Evolutionary conservation across 1,139 yeast genomes (phyloP).

Genomic region (Kazachstania sp.): DNA sequence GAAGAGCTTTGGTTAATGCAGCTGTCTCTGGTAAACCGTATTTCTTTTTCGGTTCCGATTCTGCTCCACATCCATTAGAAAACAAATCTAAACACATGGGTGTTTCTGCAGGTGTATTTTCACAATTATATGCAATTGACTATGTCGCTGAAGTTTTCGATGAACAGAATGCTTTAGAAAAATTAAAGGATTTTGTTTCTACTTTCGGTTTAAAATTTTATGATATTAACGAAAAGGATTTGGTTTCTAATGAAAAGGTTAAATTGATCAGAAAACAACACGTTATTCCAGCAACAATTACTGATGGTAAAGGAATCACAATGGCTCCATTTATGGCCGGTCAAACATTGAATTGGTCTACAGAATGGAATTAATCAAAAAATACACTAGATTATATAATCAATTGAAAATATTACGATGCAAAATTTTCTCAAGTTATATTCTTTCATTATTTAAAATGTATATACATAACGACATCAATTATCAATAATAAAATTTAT

Average conservation of each 20-base stretch:
- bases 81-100: conserved; percentile 69
- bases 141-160: conserved; percentile 87
- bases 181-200: conserved; percentile 64
- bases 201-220: conserved; percentile 69
- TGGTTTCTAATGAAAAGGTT: conserved; percentile 41
- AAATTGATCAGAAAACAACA: conserved; percentile 43
- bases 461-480: neutral
- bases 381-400: conserved; percentile 6
- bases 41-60: conserved; percentile 94
- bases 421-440: neutral
- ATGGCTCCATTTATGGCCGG: conserved; percentile 94
- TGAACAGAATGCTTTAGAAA: conserved; percentile 49
- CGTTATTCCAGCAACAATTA: conserved; percentile 52
- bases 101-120: conserved; percentile 95
- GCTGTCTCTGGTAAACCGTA: conserved; percentile 89
- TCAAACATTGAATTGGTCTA: conserved; percentile 60
- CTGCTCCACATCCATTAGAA: conserved; percentile 89
- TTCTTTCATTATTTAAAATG: neutral
- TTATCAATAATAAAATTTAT: too few relatives aligned
- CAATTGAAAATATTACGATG: neutral
- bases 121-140: conserved; percentile 75
- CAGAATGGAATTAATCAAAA: conserved; percentile 53
- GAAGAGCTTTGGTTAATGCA: conserved; percentile 70
- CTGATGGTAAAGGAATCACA: conserved; percentile 37
- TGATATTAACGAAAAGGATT: conserved; percentile 38